Evolutionary conservation across 768 basidiomycete species (phyloP).

Genomic region (Candolleomyces efflorescens): DNA sequence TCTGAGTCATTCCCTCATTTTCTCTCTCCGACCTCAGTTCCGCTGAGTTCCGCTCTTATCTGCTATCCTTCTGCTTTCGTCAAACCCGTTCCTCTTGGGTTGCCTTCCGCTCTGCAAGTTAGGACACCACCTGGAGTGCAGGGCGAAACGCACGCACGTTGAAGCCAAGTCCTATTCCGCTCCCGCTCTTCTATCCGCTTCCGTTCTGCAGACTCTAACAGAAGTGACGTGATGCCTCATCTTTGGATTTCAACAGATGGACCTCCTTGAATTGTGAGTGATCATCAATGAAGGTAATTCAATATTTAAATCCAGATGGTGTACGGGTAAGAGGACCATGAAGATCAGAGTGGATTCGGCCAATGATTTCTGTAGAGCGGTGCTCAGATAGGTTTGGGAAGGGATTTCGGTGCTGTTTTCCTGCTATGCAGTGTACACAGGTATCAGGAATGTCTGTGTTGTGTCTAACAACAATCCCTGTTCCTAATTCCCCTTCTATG

Average conservation of each 20-base stretch:
- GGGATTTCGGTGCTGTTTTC: slow-evolving; percentile 15
- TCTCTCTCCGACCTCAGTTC: too few species aligned
- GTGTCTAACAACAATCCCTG: slow-evolving; percentile 8
- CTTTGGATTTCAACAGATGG: slow-evolving; percentile 1
- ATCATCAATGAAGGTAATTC: slow-evolving; percentile 11
- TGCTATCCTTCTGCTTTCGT: too few species aligned
- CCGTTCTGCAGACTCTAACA: too few species aligned
- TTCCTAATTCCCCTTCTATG: slow-evolving; percentile 1
- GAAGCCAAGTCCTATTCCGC: too few species aligned
- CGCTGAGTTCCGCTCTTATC: too few species aligned
- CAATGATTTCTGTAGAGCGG: slow-evolving; percentile 10
- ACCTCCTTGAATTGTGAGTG: background rate
- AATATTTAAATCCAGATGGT: slow-evolving; percentile 9
- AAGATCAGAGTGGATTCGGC: slow-evolving; percentile 25
- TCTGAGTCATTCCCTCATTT: too few species aligned
- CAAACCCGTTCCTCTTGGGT: too few species aligned
- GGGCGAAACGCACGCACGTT: too few species aligned
- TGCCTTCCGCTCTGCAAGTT: too few species aligned
- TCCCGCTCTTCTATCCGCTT: too few species aligned
- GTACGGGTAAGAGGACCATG: slow-evolving; percentile 22
- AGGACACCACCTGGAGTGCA: too few species aligned
- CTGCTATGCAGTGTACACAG: slow-evolving; percentile 14
- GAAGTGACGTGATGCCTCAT: slow-evolving; percentile 5
- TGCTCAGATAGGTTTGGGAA: slow-evolving; percentile 6
- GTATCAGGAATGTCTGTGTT: slow-evolving; percentile 8